phyloP scores from a whole-genome alignment of 2,329 filamentous ascomycete species.

The Pseudocercospora eumusae region DNA sequence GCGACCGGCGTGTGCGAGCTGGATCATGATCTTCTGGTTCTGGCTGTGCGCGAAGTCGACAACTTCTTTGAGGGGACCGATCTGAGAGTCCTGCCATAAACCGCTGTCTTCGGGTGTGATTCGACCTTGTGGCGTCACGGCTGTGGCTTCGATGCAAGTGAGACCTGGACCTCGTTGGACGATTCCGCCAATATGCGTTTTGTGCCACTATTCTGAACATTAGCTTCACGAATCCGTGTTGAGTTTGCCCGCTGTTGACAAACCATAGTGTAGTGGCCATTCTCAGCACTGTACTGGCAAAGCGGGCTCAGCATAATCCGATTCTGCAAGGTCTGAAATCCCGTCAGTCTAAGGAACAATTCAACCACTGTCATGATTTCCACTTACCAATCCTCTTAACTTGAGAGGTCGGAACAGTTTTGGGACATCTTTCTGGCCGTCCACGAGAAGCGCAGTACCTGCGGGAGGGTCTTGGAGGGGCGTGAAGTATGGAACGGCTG shows the following conservation, averaged over 20 bases:
- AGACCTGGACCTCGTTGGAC: conserved; percentile 73
- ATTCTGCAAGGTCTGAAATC: conserved; percentile 25
- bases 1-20: conserved; percentile 76
- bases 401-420: conserved; percentile 62
- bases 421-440: conserved; percentile 53
- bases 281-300: conserved; percentile 67
- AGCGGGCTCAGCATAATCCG: conserved; percentile 65
- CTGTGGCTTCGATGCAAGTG: conserved; percentile 75
- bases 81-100: conserved; percentile 82
- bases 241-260: not conserved
- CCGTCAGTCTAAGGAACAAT: not conserved
- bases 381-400: conserved; percentile 52
- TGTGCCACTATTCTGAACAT: conserved; percentile 59
- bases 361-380: too few relatives aligned
- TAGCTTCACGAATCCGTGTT: not conserved
- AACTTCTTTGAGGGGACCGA: conserved; percentile 68
- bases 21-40: conserved; percentile 73
- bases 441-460: conserved; percentile 50
- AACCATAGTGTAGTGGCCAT: conserved; percentile 69
- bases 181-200: conserved; percentile 72
- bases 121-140: conserved; percentile 72
- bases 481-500: conserved; percentile 52
- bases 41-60: conserved; percentile 80
- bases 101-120: conserved; percentile 80
- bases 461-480: conserved; percentile 50